Evolutionary conservation across 2,329 filamentous ascomycete genomes (phyloP), one percentile per base, ranked within the genome.

Genomic region (Berkeleyomyces rouxiae): DNA sequence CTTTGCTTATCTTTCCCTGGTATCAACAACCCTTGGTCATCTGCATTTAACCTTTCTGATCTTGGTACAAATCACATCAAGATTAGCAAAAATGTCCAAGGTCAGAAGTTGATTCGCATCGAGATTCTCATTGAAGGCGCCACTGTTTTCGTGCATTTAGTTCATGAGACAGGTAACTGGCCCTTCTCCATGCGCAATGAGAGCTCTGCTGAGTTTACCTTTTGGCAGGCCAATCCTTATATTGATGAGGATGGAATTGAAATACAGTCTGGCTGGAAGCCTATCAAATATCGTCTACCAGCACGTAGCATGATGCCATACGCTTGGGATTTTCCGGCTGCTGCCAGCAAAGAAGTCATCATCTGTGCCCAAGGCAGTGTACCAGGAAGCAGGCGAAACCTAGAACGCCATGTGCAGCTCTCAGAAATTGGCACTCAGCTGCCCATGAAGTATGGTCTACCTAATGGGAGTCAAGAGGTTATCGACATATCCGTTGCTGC

Each of bases 121-220:
- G 93, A 99, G 71, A 82, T 96, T 51, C 78, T 99, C 55, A 86
- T 96, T 80, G 95, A 99, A 72, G 84, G 88, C 66, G 89, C 92
- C 0, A 97, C 92, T 0, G 86, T 99, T 47, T 99, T 97, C 78
- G 73, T 97, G 42, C 89, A 96, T 69, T 80, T 99, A 64, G 93
- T 85, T 70, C 78, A 92, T 67, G 93, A 99, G 75, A 90, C 83
- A 4, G 95, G 93, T 72, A 90, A 95, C 70, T 99, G 93, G 93
- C 93, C 93, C 0, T 99, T 93, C 75, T 96, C 91, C 0, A 96
- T 99, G 85, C 87, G 93, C 67, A 99, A 99, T 70, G 93, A 97
- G 75, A 97, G 92, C 70, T 92, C 97, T 69, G 87, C 87, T 33
- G 93, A 97, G 70, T 97, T 97, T 73, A 86, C 92, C 58, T 99